Percentiles rank a stretch among this genome's conserved stretches.
Evolutionary conservation across 2,329 filamentous ascomycete species (phyloP).

Genomic region (Mollisia scopiformis): DNA sequence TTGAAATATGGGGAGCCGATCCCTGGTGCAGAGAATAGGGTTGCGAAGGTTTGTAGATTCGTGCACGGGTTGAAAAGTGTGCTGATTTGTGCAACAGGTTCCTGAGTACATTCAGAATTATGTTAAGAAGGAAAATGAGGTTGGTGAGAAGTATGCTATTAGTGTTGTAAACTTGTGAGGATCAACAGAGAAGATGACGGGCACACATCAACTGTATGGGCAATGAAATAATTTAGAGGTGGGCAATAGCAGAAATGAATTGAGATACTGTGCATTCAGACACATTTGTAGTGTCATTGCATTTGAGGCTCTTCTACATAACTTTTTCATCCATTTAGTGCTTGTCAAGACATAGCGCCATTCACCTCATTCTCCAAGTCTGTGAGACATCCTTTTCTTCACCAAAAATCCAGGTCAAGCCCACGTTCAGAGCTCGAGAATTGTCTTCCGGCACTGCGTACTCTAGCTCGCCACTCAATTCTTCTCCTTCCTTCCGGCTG

Average conservation of each 20-base stretch:
- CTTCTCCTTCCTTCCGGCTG: slow-evolving; percentile 55
- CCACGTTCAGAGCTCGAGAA: slow-evolving; percentile 68
- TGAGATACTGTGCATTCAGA: not conserved
- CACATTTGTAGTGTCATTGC: not conserved
- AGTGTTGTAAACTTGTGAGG: slow-evolving; percentile 24
- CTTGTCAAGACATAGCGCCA: not conserved
- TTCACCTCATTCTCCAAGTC: slow-evolving; percentile 38
- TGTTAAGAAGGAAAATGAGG: slow-evolving; percentile 50
- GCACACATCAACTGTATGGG: not conserved
- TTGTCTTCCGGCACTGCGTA: slow-evolving; percentile 73
- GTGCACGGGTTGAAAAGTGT: slow-evolving; percentile 36
- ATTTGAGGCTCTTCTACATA: not conserved
- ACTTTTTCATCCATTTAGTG: too few relatives aligned
- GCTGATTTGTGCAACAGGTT: slow-evolving; percentile 8
- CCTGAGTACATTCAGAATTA: slow-evolving; percentile 55
- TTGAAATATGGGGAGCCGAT: slow-evolving; percentile 54
- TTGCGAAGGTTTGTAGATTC: slow-evolving; percentile 36
- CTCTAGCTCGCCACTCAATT: slow-evolving; percentile 67
- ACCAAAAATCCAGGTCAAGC: slow-evolving; percentile 58
- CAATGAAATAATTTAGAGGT: not conserved
- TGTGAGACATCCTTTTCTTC: slow-evolving; percentile 31
- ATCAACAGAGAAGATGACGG: not conserved
- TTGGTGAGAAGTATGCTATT: slow-evolving; percentile 44
- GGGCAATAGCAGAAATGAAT: not conserved
- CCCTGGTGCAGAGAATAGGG: slow-evolving; percentile 22